A percentile compares a stretch with the other conserved stretches of the same genome.
Conservation (phyloP, 495 filamentous ascomycete genomes). For the Penicillium desertorum region DNA sequence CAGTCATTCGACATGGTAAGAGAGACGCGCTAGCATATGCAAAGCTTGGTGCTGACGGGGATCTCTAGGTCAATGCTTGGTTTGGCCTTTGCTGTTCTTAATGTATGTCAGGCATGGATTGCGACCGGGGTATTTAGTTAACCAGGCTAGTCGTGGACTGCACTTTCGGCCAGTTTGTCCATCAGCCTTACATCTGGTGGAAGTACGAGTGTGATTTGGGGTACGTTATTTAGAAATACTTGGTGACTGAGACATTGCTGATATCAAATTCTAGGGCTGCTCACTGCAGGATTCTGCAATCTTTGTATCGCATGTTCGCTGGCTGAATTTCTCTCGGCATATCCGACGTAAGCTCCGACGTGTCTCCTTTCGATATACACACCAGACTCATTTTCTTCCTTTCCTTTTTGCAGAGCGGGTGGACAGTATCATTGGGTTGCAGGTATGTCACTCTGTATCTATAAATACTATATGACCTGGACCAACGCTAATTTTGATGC, state of each 20-base stretch:
- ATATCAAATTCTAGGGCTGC: slow-evolving; percentile 42
- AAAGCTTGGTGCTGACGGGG: neutral
- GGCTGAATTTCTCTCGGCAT: slow-evolving; percentile 69
- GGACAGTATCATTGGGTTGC: slow-evolving; percentile 76
- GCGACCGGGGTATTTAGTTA: neutral
- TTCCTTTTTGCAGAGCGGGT: slow-evolving; percentile 38
- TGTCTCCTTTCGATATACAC: neutral
- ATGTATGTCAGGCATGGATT: slow-evolving; percentile 25
- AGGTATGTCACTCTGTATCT: slow-evolving; percentile 31
- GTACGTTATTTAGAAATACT: slow-evolving; percentile 19
- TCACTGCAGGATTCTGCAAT: slow-evolving; percentile 69
- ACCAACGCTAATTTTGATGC: slow-evolving; percentile 3
- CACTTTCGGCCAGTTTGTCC: slow-evolving; percentile 45
- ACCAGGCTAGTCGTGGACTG: slow-evolving; percentile 41
- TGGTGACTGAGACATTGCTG: neutral
- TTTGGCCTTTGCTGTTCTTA: slow-evolving; percentile 49
- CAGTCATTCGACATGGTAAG: slow-evolving; percentile 46
- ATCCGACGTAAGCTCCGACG: slow-evolving; percentile 54
- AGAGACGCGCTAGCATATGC: neutral
- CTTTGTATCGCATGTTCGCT: slow-evolving; percentile 65
- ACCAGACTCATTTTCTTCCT: neutral
- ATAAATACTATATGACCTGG: neutral
- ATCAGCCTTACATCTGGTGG: slow-evolving; percentile 47
- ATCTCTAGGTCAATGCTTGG: slow-evolving; percentile 42
- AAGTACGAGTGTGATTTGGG: slow-evolving; percentile 48